Evolutionary conservation across 768 basidiomycete species (phyloP), one percentile per base, ranked within the genome.

Genomic region (Trametes cubensis): DNA sequence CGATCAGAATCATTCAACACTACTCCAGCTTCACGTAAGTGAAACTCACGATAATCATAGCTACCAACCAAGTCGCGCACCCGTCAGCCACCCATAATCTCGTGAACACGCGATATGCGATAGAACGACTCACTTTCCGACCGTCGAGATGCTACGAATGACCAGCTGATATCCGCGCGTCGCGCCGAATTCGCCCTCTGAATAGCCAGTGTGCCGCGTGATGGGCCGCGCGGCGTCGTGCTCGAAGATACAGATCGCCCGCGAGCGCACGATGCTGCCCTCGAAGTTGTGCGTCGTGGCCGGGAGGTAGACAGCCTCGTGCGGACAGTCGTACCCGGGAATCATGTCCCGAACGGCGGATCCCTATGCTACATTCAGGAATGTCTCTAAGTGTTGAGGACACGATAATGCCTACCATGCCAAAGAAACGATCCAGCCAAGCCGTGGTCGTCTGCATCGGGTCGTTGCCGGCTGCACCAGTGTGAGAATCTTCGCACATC

Each of bases 221-320:
- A 88, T 73, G 8, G 87, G 86, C 25, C 79, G 79, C 6, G 80
- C 83, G 2, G 79, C 79, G 50, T 88, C 86, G 28, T 81, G 79
- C 69, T 88, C 87, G 56, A 88, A 88, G 47, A 89, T 72, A 61
- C 87, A 88, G 48, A 89, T 83, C 1, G 84, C 86, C 76, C 81
- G 77, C n/a, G 79, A 72, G 50, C 80, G 77, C 3, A 75, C 72
- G 56, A 82, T 66, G 4, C 74, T 76, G 3, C 85, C 86, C 6
- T 69, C 47, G 10, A 67, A 67, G n/a, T 78, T 74, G 67, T 81
- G 80, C 0, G 83, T 83, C 7, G 83, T 84, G 0, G 84, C 84
- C 3, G 84, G 82, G n/a, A 89, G 74, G 69, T 79, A 85, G 13
- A 83, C 76, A 0, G 86, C 80, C 51, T 87, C 85, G 61, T 80